These are phyloP conservation scores for Mediolabrus comicus DNA, from an alignment of 108 stramenopile species.

Conservation along the genomic window DNA sequence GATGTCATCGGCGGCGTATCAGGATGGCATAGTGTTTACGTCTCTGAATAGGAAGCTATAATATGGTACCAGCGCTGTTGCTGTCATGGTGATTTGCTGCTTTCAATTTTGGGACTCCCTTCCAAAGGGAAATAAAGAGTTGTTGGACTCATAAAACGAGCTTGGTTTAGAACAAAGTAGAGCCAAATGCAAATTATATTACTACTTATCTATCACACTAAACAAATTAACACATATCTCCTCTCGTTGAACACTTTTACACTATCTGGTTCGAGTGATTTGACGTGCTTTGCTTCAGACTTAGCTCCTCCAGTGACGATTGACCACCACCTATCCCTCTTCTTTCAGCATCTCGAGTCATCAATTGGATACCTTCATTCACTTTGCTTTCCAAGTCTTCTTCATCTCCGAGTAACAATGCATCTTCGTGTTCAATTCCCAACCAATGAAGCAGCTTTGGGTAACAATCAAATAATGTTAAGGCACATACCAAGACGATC, in stretches of 20 bases:
- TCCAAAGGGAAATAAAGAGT: no score
- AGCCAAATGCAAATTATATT: no score
- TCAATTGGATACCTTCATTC: constrained; percentile 56
- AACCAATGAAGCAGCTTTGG: constrained; percentile 44
- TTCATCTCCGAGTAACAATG: constrained; percentile 43
- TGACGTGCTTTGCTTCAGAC: constrained; percentile 11
- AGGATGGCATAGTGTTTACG: no score
- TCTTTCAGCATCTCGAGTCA: constrained; percentile 44
- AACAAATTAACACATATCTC: not conserved
- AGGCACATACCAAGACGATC: constrained; percentile 51
- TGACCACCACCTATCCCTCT: not conserved
- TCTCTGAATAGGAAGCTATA: no score
- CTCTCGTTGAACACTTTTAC: no score
- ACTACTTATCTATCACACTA: not conserved
- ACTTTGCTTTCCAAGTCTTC: constrained; percentile 51
- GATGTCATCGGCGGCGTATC: no score
- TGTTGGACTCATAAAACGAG: no score
- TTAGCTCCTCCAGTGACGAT: constrained; percentile 2
- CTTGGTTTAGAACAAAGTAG: no score
- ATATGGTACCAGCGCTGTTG: no score
- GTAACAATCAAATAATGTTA: constrained; percentile 55
- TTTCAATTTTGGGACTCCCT: no score
- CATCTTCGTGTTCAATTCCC: constrained; percentile 65
- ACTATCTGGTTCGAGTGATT: not conserved
- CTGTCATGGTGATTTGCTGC: no score